phyloP scores from a whole-genome alignment of 257 asterid species.

The Cruciata laevipes region DNA sequence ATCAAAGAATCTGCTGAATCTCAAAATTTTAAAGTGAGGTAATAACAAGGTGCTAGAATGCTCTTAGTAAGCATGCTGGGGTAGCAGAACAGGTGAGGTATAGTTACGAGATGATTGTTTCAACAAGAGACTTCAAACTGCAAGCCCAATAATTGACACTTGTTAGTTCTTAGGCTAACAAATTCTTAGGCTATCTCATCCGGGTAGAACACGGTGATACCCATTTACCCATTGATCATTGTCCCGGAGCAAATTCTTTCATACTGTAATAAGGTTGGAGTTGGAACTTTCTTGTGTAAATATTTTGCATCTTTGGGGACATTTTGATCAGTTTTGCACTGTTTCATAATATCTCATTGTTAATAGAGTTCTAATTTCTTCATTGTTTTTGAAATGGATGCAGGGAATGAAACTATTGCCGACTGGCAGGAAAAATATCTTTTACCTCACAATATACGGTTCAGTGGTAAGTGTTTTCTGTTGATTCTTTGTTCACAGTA shows the following conservation, averaged over 20 bases:
- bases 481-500: neutral
- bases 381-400: slow-evolving; percentile 17
- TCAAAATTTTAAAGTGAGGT: neutral
- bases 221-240: neutral
- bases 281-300: neutral
- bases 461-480: slow-evolving; percentile 49
- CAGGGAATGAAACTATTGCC: slow-evolving; percentile 96
- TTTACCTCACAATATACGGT: slow-evolving; percentile 74
- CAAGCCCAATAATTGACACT: neutral
- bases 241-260: neutral
- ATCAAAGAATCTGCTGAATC: neutral
- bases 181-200: neutral
- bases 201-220: too few relatives aligned
- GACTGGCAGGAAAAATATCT: slow-evolving; percentile 69
- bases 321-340: neutral
- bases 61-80: neutral
- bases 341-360: neutral
- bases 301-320: neutral
- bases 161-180: neutral
- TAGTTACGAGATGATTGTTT: neutral
- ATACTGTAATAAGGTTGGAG: neutral
- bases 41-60: neutral
- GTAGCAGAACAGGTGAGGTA: too few relatives aligned
- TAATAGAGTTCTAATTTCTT: neutral
- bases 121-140: neutral